These are phyloP conservation scores for Penicillium fimorum DNA, from an alignment of 495 filamentous ascomycete species.

Conservation along the genomic window DNA sequence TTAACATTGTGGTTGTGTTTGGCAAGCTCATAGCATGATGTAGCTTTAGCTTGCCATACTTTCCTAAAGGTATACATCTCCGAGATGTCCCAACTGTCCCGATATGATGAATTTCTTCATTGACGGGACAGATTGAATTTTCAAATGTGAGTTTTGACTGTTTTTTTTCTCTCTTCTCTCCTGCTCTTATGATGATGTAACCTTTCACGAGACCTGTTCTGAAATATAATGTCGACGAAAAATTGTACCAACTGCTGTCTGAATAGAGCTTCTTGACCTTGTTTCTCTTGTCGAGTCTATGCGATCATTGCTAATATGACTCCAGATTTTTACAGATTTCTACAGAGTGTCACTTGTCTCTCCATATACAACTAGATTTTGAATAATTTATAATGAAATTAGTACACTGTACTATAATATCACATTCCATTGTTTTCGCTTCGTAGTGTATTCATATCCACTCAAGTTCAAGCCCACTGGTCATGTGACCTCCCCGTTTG, in stretches of 20 bases:
- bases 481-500: too few relatives aligned
- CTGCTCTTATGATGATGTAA: constrained; percentile 49
- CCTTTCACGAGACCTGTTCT: constrained; percentile 58
- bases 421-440: background rate
- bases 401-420: too few relatives aligned
- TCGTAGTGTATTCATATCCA: background rate
- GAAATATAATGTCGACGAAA: constrained; percentile 47
- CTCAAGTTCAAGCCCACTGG: too few relatives aligned
- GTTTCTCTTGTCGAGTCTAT: constrained; percentile 3
- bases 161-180: background rate
- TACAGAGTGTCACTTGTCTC: background rate
- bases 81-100: background rate
- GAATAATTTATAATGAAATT: too few relatives aligned
- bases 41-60: background rate
- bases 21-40: background rate
- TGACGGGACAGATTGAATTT: background rate
- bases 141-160: background rate
- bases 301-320: constrained; percentile 16
- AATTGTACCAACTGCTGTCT: constrained; percentile 54
- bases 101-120: background rate
- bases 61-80: background rate
- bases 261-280: constrained; percentile 24
- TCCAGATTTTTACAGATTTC: background rate
- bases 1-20: background rate
- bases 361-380: background rate